A percentile compares a stretch with the other conserved stretches of the same genome.
These are phyloP conservation scores for Helminthosporium solani DNA, from an alignment of 2,329 filamentous ascomycete genomes.

Conservation along the genomic window DNA sequence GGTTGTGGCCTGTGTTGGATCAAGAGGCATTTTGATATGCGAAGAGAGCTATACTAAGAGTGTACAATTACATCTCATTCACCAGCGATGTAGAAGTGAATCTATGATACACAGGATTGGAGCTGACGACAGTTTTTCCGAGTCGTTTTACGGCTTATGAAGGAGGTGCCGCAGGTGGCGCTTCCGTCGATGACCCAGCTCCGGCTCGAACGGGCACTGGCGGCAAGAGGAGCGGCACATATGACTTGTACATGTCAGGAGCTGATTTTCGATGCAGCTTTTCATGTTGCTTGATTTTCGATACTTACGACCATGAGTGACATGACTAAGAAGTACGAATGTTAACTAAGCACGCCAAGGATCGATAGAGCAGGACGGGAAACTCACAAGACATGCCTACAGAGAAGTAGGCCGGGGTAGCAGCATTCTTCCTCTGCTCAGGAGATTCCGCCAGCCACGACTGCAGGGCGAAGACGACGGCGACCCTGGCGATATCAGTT, in stretches of 20 bases:
- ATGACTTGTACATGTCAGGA: slow-evolving; percentile 47
- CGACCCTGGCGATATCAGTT: slow-evolving; percentile 54
- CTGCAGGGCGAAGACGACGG: slow-evolving; percentile 73
- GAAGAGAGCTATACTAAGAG: background rate
- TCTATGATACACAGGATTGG: background rate
- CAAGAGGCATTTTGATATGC: background rate
- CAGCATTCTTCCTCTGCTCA: slow-evolving; percentile 62
- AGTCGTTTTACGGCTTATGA: slow-evolving; percentile 26
- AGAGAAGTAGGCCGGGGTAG: slow-evolving; percentile 72
- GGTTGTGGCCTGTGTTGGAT: background rate
- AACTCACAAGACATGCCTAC: slow-evolving; percentile 72
- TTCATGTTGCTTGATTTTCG: background rate
- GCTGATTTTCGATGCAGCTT: background rate
- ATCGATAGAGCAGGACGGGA: background rate
- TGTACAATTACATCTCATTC: background rate
- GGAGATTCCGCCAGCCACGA: slow-evolving; percentile 76
- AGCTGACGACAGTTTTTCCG: background rate
- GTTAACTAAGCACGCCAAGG: slow-evolving; percentile 5
- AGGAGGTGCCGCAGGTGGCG: slow-evolving; percentile 50
- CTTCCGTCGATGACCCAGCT: slow-evolving; percentile 48
- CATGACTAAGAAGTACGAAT: slow-evolving; percentile 43
- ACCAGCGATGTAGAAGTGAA: background rate
- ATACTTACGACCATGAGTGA: slow-evolving; percentile 48
- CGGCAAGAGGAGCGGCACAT: slow-evolving; percentile 66
- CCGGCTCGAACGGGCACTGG: slow-evolving; percentile 45